Conservation (phyloP, 805 yeast genomes). For the Cephaloascus albidus region DNA sequence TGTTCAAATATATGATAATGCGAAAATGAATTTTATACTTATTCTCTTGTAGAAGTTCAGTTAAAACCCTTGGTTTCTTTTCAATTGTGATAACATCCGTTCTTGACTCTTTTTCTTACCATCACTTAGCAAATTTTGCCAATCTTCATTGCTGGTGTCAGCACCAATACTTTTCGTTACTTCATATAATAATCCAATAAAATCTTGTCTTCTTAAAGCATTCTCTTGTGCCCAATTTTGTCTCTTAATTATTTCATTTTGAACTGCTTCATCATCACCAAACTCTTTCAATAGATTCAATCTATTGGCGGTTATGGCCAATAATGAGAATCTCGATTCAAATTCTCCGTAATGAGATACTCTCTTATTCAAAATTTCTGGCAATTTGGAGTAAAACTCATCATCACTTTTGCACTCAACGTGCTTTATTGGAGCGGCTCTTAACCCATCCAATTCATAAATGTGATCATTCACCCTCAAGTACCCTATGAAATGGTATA, state of each 20-base stretch:
- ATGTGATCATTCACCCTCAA: conserved; percentile 31
- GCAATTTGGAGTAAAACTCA: conserved; percentile 31
- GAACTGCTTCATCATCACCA: conserved; percentile 25
- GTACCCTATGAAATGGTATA: conserved; percentile 56
- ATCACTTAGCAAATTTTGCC: conserved; percentile 16
- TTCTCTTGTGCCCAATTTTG: conserved; percentile 46
- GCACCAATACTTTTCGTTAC: conserved; percentile 31
- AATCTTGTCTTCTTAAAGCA: conserved; percentile 42
- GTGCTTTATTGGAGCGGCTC: conserved; percentile 45
- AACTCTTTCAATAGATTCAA: conserved; percentile 22
- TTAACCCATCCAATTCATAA: conserved; percentile 58
- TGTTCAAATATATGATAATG: neutral
- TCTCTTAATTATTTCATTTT: conserved; percentile 36
- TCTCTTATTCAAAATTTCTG: conserved; percentile 34
- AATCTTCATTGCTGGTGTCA: conserved; percentile 25
- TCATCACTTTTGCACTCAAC: conserved; percentile 28
- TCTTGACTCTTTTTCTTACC: conserved; percentile 14
- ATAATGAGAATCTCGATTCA: conserved; percentile 47
- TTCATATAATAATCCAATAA: conserved; percentile 39
- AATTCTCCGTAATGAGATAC: conserved; percentile 32
- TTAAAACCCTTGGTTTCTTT: neutral
- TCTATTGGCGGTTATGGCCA: conserved; percentile 45
- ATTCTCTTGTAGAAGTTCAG: conserved; percentile 11
- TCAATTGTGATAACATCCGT: neutral
- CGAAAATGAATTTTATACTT: conserved; percentile 7